phyloP scores from a whole-genome alignment of 495 filamentous ascomycete species.

The Penicillium fimorum region DNA sequence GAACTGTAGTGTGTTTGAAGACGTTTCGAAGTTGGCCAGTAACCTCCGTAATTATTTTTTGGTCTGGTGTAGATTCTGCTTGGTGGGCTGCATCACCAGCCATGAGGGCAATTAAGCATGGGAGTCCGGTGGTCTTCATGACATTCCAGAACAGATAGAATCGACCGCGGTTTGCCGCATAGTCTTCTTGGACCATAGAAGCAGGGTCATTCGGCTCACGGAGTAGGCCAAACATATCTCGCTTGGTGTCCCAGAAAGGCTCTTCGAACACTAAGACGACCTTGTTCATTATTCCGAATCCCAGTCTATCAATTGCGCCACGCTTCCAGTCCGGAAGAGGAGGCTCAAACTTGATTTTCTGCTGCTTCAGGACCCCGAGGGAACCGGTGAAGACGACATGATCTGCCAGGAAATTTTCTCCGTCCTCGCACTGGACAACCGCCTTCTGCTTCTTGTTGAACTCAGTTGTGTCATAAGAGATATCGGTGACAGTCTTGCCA shows the following conservation, averaged over 20 bases:
- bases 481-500: conserved; percentile 63
- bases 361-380: conserved; percentile 83
- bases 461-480: conserved; percentile 59
- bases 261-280: conserved; percentile 85
- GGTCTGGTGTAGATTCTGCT: conserved; percentile 72
- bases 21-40: conserved; percentile 68
- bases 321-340: conserved; percentile 82
- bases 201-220: conserved; percentile 59
- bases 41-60: conserved; percentile 73
- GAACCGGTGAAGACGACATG: conserved; percentile 84
- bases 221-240: conserved; percentile 92
- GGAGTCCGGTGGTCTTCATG: conserved; percentile 80
- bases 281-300: conserved; percentile 95
- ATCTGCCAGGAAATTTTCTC: conserved; percentile 74
- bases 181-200: conserved; percentile 61
- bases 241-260: conserved; percentile 88
- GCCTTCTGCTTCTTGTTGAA: conserved; percentile 40
- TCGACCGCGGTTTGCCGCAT: conserved; percentile 65
- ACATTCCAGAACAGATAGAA: conserved; percentile 99
- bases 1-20: conserved; percentile 61
- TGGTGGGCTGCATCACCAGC: conserved; percentile 91
- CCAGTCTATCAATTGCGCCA: conserved; percentile 79
- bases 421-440: conserved; percentile 74
- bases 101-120: conserved; percentile 90
- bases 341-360: conserved; percentile 72